Evolutionary conservation across 2,329 filamentous ascomycete species (phyloP), one percentile per base, ranked within the genome.

Genomic region (Neonectria faginata): DNA sequence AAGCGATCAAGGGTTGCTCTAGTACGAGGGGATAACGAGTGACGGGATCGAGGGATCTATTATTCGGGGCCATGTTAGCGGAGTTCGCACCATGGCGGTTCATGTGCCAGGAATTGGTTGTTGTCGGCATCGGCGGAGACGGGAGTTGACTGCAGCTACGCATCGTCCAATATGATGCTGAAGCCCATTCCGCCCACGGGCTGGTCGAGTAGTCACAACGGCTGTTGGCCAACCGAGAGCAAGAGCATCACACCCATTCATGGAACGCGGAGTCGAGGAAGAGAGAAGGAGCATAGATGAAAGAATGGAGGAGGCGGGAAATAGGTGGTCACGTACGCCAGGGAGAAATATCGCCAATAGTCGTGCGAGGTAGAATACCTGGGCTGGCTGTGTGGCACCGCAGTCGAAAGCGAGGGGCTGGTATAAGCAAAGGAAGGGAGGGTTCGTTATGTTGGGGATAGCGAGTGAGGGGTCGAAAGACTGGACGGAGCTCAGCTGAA

Each of bases 401-500:
- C 47, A 31, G 18, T 63, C 50, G 57, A 58, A 67, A 66, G 42
- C 55, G 66, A 72, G 67, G 67, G 68, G 70, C 68, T 71, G 72
- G 69, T 61, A 50, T 31, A 57, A 22, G 52, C 67, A 60, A 71
- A 65, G 52, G 61, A 68, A 71, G 68, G 66, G 67, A 66, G 36
- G 41, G 39, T 61, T 55, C 33, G 53, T 50, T 53, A 60, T 41
- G 48, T 52, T 44, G 62, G 41, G n/a, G 5, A 42, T 42, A 42
- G 39, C 39, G 39, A 42, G 39, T 45, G 67, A 66, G 66, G 57
- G 65, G 69, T 60, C 53, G 70, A 75, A 74, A 73, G 75, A 81
- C 75, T 75, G 80, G 77, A 81, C 77, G 77, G 77, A 74, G 72
- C 68, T 72, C 75, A 77, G 77, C 78, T 80, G 69, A 81, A 78